phyloP scores from a whole-genome alignment of 2,329 filamentous ascomycete genomes.

The Aureobasidium sp. region DNA sequence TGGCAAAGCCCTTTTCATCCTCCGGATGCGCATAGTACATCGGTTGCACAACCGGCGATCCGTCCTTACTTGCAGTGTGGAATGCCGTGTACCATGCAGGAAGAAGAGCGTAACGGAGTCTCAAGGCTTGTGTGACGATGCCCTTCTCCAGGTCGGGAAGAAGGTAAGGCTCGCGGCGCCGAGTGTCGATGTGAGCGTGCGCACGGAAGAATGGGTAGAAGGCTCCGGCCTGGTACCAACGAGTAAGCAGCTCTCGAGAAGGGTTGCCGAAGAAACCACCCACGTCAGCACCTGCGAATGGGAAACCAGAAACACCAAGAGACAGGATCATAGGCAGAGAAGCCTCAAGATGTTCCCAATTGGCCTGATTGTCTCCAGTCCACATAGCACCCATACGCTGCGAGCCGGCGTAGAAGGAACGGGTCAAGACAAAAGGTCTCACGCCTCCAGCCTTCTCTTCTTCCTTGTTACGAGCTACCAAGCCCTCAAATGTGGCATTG shows the following conservation, averaged over 20 bases:
- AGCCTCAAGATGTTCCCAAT: slow-evolving; percentile 83
- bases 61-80: slow-evolving; percentile 75
- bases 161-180: slow-evolving; percentile 88
- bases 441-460: slow-evolving; percentile 47
- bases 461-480: slow-evolving; percentile 78
- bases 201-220: slow-evolving; percentile 99
- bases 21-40: slow-evolving; percentile 88
- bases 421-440: slow-evolving; percentile 86
- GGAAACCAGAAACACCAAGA: slow-evolving; percentile 86
- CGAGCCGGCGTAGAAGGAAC: slow-evolving; percentile 84
- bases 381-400: slow-evolving; percentile 93
- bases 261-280: slow-evolving; percentile 98
- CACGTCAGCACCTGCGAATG: slow-evolving; percentile 91
- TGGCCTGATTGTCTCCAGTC: slow-evolving; percentile 95
- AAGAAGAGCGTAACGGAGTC: slow-evolving; percentile 80
- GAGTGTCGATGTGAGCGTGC: slow-evolving; percentile 93
- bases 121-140: slow-evolving; percentile 81
- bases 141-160: slow-evolving; percentile 74
- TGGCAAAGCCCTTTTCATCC: slow-evolving; percentile 76
- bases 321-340: slow-evolving; percentile 90
- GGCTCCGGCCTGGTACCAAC: slow-evolving; percentile 94
- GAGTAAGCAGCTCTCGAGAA: slow-evolving; percentile 78
- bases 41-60: slow-evolving; percentile 80
- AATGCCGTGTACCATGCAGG: slow-evolving; percentile 97
- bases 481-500: slow-evolving; percentile 83